Conservation (phyloP, 2,329 filamentous ascomycete species). For the Fusarium odoratissimum region DNA sequence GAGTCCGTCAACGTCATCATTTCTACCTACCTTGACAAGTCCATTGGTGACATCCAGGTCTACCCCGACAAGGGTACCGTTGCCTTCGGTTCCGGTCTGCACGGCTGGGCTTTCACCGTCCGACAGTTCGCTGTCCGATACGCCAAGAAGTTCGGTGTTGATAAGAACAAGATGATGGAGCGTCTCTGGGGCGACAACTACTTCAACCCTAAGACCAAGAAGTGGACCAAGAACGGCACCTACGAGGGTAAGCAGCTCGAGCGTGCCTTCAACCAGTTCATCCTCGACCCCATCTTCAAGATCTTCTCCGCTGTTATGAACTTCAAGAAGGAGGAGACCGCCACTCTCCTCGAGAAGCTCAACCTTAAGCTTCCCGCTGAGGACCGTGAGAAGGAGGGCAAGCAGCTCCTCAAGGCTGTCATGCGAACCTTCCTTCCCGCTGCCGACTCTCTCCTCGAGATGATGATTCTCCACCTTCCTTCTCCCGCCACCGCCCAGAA, state of each 20-base stretch:
- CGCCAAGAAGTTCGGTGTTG: conserved; percentile 99
- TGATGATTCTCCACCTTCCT: conserved; percentile 99
- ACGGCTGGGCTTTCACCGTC: conserved; percentile 99
- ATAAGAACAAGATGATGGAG: conserved; percentile 99
- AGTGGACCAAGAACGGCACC: conserved; percentile 92
- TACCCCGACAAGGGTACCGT: conserved; percentile 98
- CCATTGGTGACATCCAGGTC: conserved; percentile 97
- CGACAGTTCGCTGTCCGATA: conserved; percentile 96
- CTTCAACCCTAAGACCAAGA: conserved; percentile 99
- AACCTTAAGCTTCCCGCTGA: conserved; percentile 89
- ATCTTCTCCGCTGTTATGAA: conserved; percentile 98
- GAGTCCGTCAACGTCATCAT: conserved; percentile 99
- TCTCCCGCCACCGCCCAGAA: conserved; percentile 95
- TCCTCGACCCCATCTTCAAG: conserved; percentile 99
- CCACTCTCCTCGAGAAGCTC: conserved; percentile 88
- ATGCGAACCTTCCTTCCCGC: conserved; percentile 99
- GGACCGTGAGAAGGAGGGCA: conserved; percentile 95
- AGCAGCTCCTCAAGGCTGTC: conserved; percentile 96
- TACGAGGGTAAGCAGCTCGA: conserved; percentile 90
- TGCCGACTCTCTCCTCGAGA: conserved; percentile 97
- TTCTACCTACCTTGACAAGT: conserved; percentile 97
- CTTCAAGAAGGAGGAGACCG: conserved; percentile 95
- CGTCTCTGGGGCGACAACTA: conserved; percentile 99
- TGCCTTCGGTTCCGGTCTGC: conserved; percentile 98
- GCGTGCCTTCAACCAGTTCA: conserved; percentile 99